Evolutionary conservation across 1,284 basidiomycete species (phyloP), one percentile per base, ranked within the genome.

Genomic region (Pterulicium gracile): DNA sequence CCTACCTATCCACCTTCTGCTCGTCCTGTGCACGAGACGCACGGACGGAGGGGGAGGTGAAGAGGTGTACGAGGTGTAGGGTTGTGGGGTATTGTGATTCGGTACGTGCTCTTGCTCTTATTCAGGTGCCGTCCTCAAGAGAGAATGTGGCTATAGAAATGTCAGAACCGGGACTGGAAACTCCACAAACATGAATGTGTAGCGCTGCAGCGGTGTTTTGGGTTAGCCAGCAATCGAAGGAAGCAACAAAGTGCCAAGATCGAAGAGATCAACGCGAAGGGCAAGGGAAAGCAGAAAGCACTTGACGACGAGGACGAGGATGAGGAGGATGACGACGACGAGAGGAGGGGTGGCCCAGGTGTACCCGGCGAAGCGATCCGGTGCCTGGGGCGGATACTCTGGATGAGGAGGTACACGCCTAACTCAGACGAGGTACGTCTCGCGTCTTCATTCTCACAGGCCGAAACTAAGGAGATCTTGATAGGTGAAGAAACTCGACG

Each of bases 111-210:
- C 4, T 46, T n/a, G 60, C 54, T 46, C 19, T 15, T 23, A 18
- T 34, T 24, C 36, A 47, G 18, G 35, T 18, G 19, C 18, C 36
- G 39, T 34, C 13, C 32, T 42, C 24, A 23, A 45, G 15, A 27
- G 45, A 47, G 47, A 19, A 47, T 22, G 36, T 23, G 22, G 2
- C 10, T 34, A 3, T 50, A 92, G 88, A 60, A 58, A 24, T 95
- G 92, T 56, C 89, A 93, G 65, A 77, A 66, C 24, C 60, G 62
- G 35, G 90, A 93, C 56, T 95, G 91, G 91, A 34, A 58, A 0
- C 43, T 72, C 1, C 91, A 95, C 60, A 87, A 83, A 61, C 59
- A 61, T 3, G 91, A 95, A 69, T 95, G 91, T 56, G 52, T 52
- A 3, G 82, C 88, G 0, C 64, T 92, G 12, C 70, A 69, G 49